Percentiles rank a stretch among this genome's conserved stretches.
These are phyloP conservation scores for Silybum marianum DNA, from an alignment of 129 eudicot genomes.

Conservation along the genomic window DNA sequence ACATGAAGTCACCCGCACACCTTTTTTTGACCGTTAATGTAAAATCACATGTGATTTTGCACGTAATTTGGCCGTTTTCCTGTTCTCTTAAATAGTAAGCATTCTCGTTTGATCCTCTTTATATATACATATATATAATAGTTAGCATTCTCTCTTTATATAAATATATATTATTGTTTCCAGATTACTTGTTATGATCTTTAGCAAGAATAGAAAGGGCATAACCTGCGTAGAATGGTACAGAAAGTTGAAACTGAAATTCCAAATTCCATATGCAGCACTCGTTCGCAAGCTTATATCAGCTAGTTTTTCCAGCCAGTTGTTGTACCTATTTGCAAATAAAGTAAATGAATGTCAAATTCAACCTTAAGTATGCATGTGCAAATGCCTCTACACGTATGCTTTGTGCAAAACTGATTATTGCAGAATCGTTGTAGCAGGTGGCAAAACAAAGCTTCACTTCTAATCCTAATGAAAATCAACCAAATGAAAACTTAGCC, in stretches of 20 bases:
- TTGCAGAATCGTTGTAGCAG: background rate
- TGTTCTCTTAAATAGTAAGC: too few relatives aligned
- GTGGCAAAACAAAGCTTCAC: slow-evolving; percentile 6
- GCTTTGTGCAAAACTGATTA: slow-evolving; percentile 4
- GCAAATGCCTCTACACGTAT: background rate
- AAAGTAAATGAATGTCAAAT: slow-evolving; percentile 20
- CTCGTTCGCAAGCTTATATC: slow-evolving; percentile 82
- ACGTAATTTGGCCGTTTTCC: too few relatives aligned
- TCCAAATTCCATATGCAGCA: slow-evolving; percentile 98
- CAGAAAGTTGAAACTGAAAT: slow-evolving; percentile 85
- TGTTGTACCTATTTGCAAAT: slow-evolving; percentile 52
- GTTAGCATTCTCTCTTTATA: background rate
- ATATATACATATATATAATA: too few relatives aligned
- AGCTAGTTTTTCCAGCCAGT: slow-evolving; percentile 88
- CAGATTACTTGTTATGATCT: background rate
- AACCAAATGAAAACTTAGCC: slow-evolving; percentile 7
- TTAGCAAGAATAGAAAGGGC: slow-evolving; percentile 21
- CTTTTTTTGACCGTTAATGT: too few relatives aligned
- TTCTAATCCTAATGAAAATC: background rate
- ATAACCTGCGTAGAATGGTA: slow-evolving; percentile 97
- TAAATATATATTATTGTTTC: background rate
- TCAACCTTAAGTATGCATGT: slow-evolving; percentile 10
- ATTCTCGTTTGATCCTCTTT: too few relatives aligned
- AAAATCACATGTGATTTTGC: too few relatives aligned
- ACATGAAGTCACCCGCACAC: too few relatives aligned